phyloP scores from a whole-genome alignment of 78 protist genomes.

The Speleostelium caveatum region DNA sequence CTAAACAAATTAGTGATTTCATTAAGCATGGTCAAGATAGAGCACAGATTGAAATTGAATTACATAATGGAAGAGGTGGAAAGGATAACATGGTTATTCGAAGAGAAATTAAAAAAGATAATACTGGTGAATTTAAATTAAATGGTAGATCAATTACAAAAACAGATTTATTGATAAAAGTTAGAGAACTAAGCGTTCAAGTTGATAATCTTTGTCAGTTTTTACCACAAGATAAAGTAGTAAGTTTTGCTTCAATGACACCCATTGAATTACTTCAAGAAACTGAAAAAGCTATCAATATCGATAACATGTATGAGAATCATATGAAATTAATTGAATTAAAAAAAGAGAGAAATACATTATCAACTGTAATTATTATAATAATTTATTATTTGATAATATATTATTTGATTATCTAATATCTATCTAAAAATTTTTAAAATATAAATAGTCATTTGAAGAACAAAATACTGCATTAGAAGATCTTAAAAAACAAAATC shows the following conservation, averaged over 20 bases:
- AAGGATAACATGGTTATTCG: constrained; percentile 8
- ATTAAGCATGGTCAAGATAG: constrained; percentile 74
- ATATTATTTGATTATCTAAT: neutral
- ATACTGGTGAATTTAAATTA: constrained; percentile 32
- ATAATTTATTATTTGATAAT: neutral
- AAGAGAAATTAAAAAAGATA: constrained; percentile 48
- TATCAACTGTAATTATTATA: neutral
- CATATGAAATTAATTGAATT: constrained; percentile 57
- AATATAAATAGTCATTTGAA: constrained; percentile 3
- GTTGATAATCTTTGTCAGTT: constrained; percentile 93
- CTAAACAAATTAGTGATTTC: constrained; percentile 72
- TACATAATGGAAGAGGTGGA: constrained; percentile 32
- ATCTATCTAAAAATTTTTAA: neutral
- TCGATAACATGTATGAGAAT: constrained; percentile 48
- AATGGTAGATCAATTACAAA: constrained; percentile 51
- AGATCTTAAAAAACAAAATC: constrained; percentile 68
- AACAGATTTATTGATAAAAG: neutral
- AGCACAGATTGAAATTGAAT: constrained; percentile 88
- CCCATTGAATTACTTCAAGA: constrained; percentile 77
- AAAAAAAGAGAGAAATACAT: constrained; percentile 2
- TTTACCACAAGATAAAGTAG: constrained; percentile 94
- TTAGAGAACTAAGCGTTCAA: constrained; percentile 74
- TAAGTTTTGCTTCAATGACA: constrained; percentile 79
- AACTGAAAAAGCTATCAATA: constrained; percentile 77
- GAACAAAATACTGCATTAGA: constrained; percentile 40